A percentile compares a stretch with the other conserved stretches of the same genome.
These are phyloP conservation scores for Rhizopogon vesiculosus DNA, from an alignment of 768 basidiomycete species.

Conservation along the genomic window DNA sequence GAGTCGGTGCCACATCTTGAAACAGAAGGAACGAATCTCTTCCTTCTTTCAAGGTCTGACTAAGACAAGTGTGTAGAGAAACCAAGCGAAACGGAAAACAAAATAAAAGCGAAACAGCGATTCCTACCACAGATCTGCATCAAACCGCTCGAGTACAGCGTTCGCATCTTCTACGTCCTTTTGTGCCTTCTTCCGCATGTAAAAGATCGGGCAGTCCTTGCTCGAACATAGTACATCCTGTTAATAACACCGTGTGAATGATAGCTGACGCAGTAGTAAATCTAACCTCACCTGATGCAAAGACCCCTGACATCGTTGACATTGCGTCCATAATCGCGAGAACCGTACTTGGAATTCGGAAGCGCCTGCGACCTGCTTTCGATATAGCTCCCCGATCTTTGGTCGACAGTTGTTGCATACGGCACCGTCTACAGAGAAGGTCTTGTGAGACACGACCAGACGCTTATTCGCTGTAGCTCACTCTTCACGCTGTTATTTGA, in stretches of 20 bases:
- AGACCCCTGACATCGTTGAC: constrained; percentile 97
- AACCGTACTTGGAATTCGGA: constrained; percentile 88
- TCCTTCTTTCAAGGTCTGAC: too few species aligned
- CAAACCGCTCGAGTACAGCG: constrained; percentile 78
- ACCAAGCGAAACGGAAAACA: not conserved
- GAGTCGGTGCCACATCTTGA: too few species aligned
- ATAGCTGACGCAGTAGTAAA: not conserved
- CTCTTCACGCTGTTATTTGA: constrained; percentile 72
- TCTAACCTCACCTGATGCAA: constrained; percentile 70
- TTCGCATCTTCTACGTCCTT: constrained; percentile 93
- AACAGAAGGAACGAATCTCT: not conserved
- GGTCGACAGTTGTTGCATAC: constrained; percentile 93
- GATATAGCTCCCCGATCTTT: constrained; percentile 83
- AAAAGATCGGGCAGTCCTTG: constrained; percentile 98
- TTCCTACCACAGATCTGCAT: constrained; percentile 61
- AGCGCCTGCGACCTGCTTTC: constrained; percentile 75
- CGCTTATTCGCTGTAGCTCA: constrained; percentile 24
- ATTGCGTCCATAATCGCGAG: constrained; percentile 96
- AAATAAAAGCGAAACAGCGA: too few species aligned
- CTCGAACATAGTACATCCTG: constrained; percentile 96
- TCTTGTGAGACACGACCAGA: constrained; percentile 4
- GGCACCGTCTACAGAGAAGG: constrained; percentile 61
- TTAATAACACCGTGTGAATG: not conserved
- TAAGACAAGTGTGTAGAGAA: not conserved
- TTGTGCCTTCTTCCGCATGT: constrained; percentile 97